A percentile compares a stretch with the other conserved stretches of the same genome.
Conservation (phyloP, 192 early-diverging fungal species). For the Spinellus fusiger region DNA sequence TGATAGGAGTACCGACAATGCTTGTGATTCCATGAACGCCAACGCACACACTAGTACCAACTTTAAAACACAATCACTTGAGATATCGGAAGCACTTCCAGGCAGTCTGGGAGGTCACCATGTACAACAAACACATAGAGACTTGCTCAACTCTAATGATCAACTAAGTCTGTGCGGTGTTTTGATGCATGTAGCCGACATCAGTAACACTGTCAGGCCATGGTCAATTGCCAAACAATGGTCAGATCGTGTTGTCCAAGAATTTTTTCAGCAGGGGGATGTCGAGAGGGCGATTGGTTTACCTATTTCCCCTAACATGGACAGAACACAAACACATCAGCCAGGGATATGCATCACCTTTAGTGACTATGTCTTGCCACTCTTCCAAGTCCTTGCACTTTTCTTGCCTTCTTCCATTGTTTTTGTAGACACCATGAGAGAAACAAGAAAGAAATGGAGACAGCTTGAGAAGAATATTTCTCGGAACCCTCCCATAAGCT, state of each 20-base stretch:
- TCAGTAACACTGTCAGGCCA: constrained; percentile 78
- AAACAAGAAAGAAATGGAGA: constrained; percentile 51
- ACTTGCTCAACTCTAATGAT: constrained; percentile 34
- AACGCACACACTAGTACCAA: background rate
- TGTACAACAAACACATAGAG: constrained; percentile 1
- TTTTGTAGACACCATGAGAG: constrained; percentile 47
- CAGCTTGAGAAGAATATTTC: constrained; percentile 21
- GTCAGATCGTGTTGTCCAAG: constrained; percentile 76
- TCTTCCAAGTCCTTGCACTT: constrained; percentile 62
- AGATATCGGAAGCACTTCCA: too few relatives aligned
- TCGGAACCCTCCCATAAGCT: background rate
- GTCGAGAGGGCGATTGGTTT: constrained; percentile 62
- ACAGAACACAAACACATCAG: constrained; percentile 60
- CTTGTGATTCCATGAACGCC: background rate
- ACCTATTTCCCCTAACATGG: constrained; percentile 83
- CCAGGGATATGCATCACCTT: constrained; percentile 72
- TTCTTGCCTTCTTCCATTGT: constrained; percentile 50
- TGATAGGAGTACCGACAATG: background rate
- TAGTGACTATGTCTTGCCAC: constrained; percentile 75
- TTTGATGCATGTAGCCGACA: constrained; percentile 77
- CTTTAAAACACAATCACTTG: too few relatives aligned
- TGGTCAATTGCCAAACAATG: constrained; percentile 79
- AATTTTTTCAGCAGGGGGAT: constrained; percentile 83
- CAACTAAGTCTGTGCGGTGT: constrained; percentile 53
- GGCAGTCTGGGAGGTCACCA: constrained; percentile 3